Evolutionary conservation across 108 stramenopile genomes (phyloP).

Genomic region (Skeletonema costatum): DNA sequence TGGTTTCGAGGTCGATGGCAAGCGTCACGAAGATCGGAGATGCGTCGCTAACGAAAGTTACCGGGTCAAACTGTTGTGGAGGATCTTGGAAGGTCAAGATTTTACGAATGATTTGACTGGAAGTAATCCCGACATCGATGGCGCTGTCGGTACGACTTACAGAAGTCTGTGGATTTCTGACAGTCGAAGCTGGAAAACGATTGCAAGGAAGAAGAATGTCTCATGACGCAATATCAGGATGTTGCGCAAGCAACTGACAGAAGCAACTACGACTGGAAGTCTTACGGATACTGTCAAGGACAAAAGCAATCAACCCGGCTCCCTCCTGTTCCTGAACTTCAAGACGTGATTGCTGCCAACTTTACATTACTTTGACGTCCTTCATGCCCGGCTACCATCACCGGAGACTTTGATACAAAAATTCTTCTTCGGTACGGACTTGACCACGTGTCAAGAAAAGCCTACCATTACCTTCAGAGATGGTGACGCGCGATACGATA

Average conservation of each 20-base stretch:
- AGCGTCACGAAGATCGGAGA: conserved; percentile 22
- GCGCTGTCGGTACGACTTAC: conserved; percentile 16
- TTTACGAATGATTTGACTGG: conserved; percentile 42
- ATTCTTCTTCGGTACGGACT: conserved; percentile 30
- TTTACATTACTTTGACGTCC: conserved; percentile 12
- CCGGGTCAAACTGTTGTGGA: background rate
- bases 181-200: conserved; percentile 21
- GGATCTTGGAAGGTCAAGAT: background rate
- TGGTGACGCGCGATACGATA: conserved; percentile 28
- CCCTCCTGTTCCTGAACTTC: conserved; percentile 47
- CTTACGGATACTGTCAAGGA: conserved; percentile 12
- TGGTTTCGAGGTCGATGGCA: background rate
- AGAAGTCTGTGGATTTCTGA: conserved; percentile 36
- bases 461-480: conserved; percentile 12
- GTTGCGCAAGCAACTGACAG: conserved; percentile 9
- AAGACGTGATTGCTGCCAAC: conserved; percentile 2
- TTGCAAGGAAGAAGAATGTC: conserved; percentile 34
- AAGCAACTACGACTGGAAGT: background rate
- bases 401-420: conserved; percentile 25
- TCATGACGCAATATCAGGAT: conserved; percentile 9
- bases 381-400: conserved; percentile 41
- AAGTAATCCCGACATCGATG: conserved; percentile 24
- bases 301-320: conserved; percentile 12
- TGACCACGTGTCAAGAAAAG: conserved; percentile 30
- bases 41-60: background rate